Base-by-base conservation (phyloP, 2,329 filamentous ascomycete species). In the Didymellaceae sp. region DNA sequence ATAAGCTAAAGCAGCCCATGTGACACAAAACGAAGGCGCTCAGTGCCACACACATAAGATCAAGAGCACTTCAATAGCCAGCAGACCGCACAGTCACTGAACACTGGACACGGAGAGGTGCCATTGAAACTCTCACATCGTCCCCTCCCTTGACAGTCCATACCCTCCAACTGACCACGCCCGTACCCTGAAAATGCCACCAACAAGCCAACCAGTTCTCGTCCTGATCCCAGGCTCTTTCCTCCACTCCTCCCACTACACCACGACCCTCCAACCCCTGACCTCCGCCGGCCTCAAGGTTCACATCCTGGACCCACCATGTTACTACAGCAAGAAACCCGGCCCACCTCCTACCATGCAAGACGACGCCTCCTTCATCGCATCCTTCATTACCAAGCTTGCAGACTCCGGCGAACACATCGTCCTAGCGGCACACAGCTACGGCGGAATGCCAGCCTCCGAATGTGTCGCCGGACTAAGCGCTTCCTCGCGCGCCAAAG, bases 351-450 rank as follows among this genome's bases (percentile, higher is more conserved):
- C 62, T 1, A 60, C 50, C 2, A 61, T 62, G 54, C 9, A 26
- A 4, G 62, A 64, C 38, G 71, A 74, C 45, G 70, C 65, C 1
- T 50, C 56, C 25, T 52, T 59, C n/a, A 65, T 74, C 16, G 61
- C 49, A 7, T 32, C 32, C 6, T 58, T 43, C 1, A 57, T 56
- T 6, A 40, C 58, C 10, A 38, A 52, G 9, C 35, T 70, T 1
- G 51, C 62, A 13, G 61, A 61, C 2, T 41, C 66, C 34, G 70
- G 65, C 16, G 68, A 70, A 42, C 65, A 74, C 17, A 57, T 74
- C 7, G 55, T 74, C 3, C 39, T 58, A 1, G 17, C 56, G n/a
- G 47, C 49, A 17, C 55, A 58, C 21, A 43, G 34, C 10, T 58
- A 61, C 40, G 53, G 52, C 22, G 58, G 53, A 6, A 49, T 26